phyloP scores from a whole-genome alignment of 306 rosid genomes.

The Malus sylvestris region DNA sequence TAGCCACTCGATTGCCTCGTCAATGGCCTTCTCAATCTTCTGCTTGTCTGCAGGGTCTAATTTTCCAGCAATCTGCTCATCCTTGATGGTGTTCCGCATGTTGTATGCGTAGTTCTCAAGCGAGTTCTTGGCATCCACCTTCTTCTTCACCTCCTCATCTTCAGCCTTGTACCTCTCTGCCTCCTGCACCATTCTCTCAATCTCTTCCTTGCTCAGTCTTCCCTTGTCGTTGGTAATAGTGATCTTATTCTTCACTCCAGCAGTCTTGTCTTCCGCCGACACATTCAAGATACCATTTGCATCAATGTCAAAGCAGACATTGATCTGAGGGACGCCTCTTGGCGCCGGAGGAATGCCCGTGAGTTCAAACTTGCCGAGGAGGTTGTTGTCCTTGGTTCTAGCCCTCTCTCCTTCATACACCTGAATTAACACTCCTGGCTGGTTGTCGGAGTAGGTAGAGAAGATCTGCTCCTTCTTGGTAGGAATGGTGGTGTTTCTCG shows the following conservation, averaged over 20 bases:
- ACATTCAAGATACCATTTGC: too few species aligned
- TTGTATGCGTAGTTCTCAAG: too few species aligned
- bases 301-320: too few species aligned
- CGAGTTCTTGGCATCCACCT: constrained; percentile 1
- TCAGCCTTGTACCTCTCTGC: constrained; percentile 41
- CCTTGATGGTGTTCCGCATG: too few species aligned
- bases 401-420: constrained; percentile 69
- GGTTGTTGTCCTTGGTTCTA: constrained; percentile 61
- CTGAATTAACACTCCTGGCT: constrained; percentile 72
- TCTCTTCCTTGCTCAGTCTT: constrained; percentile 39
- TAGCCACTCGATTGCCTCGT: neutral
- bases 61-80: too few species aligned
- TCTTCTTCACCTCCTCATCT: constrained; percentile 5
- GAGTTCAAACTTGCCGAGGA: constrained; percentile 8
- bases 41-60: too few species aligned
- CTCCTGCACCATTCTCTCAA: constrained; percentile 39
- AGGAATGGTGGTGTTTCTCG: constrained; percentile 68
- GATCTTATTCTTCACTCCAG: constrained; percentile 7
- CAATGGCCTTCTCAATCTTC: too few species aligned
- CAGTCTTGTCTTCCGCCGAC: too few species aligned
- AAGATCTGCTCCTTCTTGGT: constrained; percentile 71
- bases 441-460: constrained; percentile 70
- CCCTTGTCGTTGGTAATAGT: constrained; percentile 33
- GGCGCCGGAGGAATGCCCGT: too few species aligned
- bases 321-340: neutral